Conservation (phyloP, 495 filamentous ascomycete genomes). For the Hyaloscypha finlandica region DNA sequence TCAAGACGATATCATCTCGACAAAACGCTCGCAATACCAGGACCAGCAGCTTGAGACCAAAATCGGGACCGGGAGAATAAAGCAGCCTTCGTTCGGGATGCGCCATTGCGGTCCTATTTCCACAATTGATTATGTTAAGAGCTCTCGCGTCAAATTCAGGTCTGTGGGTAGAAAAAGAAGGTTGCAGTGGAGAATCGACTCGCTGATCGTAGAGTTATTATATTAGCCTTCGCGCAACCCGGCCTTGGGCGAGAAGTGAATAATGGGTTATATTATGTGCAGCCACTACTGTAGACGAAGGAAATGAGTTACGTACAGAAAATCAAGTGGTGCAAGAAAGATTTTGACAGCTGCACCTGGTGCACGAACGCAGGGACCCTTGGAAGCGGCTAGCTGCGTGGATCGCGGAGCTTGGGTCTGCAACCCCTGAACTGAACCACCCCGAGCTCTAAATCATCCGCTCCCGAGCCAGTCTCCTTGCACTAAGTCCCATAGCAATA, state of each 20-base stretch:
- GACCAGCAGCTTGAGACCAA: neutral
- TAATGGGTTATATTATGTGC: neutral
- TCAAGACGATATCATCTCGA: no score
- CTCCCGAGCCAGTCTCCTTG: neutral
- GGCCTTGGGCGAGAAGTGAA: neutral
- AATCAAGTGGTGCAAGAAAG: neutral
- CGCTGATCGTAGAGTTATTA: neutral
- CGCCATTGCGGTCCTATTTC: neutral
- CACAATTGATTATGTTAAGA: neutral
- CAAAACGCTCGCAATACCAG: no score
- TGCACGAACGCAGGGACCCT: neutral
- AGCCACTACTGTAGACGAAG: no score
- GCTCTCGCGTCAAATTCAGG: neutral
- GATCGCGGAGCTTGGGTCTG: neutral
- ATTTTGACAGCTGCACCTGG: no score
- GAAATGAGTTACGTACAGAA: neutral
- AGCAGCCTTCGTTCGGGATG: neutral
- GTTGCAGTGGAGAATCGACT: neutral
- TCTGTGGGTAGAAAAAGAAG: neutral
- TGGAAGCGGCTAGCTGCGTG: neutral
- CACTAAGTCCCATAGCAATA: constrained; percentile 1
- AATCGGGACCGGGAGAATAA: neutral
- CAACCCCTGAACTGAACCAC: neutral
- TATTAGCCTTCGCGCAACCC: neutral
- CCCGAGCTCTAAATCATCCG: neutral